Evolutionary conservation across 2,329 filamentous ascomycete species (phyloP), one percentile per base, ranked within the genome.

Genomic region (Ascochyta pisi): DNA sequence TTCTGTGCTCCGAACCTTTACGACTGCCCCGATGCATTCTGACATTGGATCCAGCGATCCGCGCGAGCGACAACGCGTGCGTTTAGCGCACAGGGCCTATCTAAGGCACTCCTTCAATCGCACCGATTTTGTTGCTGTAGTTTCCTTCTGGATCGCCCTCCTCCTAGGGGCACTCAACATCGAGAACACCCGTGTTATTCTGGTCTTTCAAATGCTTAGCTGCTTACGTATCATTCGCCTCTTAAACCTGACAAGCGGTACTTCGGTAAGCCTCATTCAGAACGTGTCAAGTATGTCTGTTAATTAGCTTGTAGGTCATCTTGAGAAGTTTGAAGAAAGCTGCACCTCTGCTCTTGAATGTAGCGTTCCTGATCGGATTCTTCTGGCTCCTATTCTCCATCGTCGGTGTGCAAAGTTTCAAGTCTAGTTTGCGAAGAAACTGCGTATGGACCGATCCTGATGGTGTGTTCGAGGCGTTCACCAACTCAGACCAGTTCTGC

Each of bases 381-480:
- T 99, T 99, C 77, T 99, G 95, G 95, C 84, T 99, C 38, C 79
- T 98, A 10, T 99, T 99, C 78, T 95, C 92, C 34, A 97, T 99
- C 60, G 88, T 99, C 55, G 96, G 95, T 6, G 90, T 99, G 22
- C 96, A 99, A 74, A 96, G 91, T 76, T 99, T 99, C 76, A 83
- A 83, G 57, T 81, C 80, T 40, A 83, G 81, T 63, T 68, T 82
- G 13, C 71, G 79, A 38, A 76, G 81, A 34, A 78, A 73, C 13
- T 83, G 81, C 55, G 78, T 81, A 12, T 81, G 78, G 78, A 63
- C 87, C 78, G 69, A 80, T 76, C 61, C 88, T 81, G 68, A 69
- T 9, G 74, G 74, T 44, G 10, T 31, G 0, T 13, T 34, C 8
- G 78, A 81, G 7, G 79, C 86, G 3, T 93, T 83, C 58, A 85